Base-by-base conservation (phyloP, 495 filamentous ascomycete genomes). In the Penicillium verhagenii region DNA sequence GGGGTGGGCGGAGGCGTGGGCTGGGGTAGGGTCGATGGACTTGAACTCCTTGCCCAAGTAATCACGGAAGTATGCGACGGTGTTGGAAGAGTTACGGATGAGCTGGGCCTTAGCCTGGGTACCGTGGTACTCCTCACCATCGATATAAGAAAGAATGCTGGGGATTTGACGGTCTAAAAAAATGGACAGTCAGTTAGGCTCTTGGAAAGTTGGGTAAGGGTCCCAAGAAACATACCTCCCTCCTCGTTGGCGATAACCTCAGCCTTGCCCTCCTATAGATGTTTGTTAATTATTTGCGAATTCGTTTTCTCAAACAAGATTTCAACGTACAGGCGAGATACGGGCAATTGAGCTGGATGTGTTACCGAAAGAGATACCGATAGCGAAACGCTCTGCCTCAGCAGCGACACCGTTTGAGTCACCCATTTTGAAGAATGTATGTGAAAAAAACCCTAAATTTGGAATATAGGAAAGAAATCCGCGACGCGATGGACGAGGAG, bases 211-310 rank as follows among this genome's bases (percentile, higher is more conserved):
- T 24, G 21, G 42, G 19, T 42, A 38, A 6, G 50, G 59, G 53
- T 42, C 50, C 19, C 35, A 16, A 40, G 47, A 26, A 28, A 65
- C 86, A 68, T 68, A 94, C 91, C 91, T 82, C 94, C 94, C 73
- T 97, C 94, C 75, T 98, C 95, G 74, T 98, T 97, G 54, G 95
- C 94, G 72, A 98, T 97, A 63, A 98, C 93, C 69, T 96, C 91
- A 57, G 91, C 87, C 76, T 93, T 96, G 72, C 92, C 93, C 62
- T 97, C 94, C 79, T 87, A 62, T 57, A 64, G 16, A 35, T n/a
- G 13, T 21, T 21, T 43, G 19, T 54, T 40, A 59, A 60, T 67
- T 18, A 58, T 52, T 38, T 38, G 48, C 3, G 1, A n/a, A 25
- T 9, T 26, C 19, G 28, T n/a, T 1, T 10, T 16, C 13, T 19